These are phyloP conservation scores for Fragaria vesca DNA, from an alignment of 306 rosid genomes.

Conservation along the genomic window DNA sequence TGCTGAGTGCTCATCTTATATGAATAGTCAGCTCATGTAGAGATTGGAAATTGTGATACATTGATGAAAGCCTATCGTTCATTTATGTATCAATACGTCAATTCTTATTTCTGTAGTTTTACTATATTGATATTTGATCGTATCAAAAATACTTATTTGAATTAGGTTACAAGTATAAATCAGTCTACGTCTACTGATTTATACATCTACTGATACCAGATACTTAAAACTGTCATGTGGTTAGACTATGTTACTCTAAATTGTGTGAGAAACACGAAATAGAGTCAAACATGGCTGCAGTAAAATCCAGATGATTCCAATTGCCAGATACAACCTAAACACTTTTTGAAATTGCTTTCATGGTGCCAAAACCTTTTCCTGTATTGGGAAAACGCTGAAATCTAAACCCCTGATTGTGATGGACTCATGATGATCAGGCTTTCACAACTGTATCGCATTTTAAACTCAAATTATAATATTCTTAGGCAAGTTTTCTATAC, in stretches of 20 bases:
- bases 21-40: neutral
- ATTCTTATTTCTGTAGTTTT: neutral
- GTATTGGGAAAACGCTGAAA: neutral
- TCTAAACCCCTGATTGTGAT: constrained; percentile 1
- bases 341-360: neutral
- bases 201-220: no score
- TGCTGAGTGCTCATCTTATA: neutral
- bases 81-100: neutral
- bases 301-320: neutral
- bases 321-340: neutral
- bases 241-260: neutral
- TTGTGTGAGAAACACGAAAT: neutral
- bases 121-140: no score
- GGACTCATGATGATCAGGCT: neutral
- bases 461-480: neutral
- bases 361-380: constrained; percentile 6
- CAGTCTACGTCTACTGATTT: no score
- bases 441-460: neutral
- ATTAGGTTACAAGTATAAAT: no score
- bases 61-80: neutral
- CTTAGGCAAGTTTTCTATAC: neutral
- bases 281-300: neutral
- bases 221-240: neutral
- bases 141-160: neutral
- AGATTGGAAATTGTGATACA: neutral